Conservation (phyloP, 129 eudicot species). For the Helianthus tuberosus region DNA sequence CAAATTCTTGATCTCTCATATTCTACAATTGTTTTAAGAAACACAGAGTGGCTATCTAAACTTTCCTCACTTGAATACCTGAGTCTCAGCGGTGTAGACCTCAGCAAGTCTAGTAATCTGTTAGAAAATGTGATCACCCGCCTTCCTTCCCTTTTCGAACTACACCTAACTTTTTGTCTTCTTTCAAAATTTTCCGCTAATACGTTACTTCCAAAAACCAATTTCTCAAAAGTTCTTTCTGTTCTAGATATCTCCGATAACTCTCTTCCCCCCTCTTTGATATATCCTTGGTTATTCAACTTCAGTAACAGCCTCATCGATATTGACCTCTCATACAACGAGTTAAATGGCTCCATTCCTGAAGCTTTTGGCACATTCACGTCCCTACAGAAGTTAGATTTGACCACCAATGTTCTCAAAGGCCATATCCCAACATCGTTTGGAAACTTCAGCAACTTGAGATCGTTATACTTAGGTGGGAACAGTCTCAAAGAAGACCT, state of each 20-base stretch:
- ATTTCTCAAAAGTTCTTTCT: slow-evolving; percentile 26
- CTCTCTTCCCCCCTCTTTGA: slow-evolving; percentile 11
- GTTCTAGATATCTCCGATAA: slow-evolving; percentile 16
- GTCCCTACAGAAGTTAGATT: slow-evolving; percentile 23
- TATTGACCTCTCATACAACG: slow-evolving; percentile 22
- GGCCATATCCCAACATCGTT: slow-evolving; percentile 33
- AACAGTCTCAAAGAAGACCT: slow-evolving; percentile 23
- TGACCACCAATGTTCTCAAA: slow-evolving; percentile 12
- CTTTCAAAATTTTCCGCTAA: not conserved
- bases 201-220: not conserved
- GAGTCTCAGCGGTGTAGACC: slow-evolving; percentile 17
- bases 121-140: not conserved
- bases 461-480: not conserved
- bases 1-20: slow-evolving; percentile 26
- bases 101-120: slow-evolving; percentile 17
- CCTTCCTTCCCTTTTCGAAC: slow-evolving; percentile 25
- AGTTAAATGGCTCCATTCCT: slow-evolving; percentile 35
- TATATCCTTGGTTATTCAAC: slow-evolving; percentile 45
- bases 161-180: slow-evolving; percentile 20
- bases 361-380: slow-evolving; percentile 17
- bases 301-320: slow-evolving; percentile 21
- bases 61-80: slow-evolving; percentile 23
- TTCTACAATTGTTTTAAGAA: not conserved
- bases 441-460: slow-evolving; percentile 33
- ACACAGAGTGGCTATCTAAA: slow-evolving; percentile 32